phyloP scores from a whole-genome alignment of 2,329 filamentous ascomycete species.

The Graphilbum sp. region DNA sequence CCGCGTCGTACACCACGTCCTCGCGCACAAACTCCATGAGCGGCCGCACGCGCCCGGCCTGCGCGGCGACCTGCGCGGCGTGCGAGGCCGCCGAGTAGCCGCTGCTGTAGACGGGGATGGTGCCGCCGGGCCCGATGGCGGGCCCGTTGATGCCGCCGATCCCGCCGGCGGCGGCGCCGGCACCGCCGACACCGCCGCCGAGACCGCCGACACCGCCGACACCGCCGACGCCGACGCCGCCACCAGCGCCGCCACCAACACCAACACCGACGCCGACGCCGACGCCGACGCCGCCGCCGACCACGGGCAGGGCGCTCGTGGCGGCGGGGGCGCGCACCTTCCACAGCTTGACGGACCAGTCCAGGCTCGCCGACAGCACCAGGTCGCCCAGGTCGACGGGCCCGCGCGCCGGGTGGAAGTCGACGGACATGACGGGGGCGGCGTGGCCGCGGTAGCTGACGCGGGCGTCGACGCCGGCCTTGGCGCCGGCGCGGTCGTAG shows the following conservation, averaged over 20 bases:
- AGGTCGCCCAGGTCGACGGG: conserved; percentile 90
- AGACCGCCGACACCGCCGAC: too few relatives aligned
- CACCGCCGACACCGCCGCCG: too few relatives aligned
- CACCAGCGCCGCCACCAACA: too few relatives aligned
- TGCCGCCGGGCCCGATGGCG: conserved; percentile 9
- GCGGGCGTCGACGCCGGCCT: conserved; percentile 82
- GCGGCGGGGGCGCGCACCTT: conserved; percentile 72
- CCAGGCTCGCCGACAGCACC: conserved; percentile 77
- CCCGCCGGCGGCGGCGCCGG: too few relatives aligned
- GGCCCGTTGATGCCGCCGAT: too few relatives aligned
- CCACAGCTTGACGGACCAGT: conserved; percentile 98
- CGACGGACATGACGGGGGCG: conserved; percentile 87
- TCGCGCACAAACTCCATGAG: conserved; percentile 84
- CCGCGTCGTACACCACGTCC: conserved; percentile 90
- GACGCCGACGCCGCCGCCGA: neutral
- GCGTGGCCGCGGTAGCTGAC: conserved; percentile 82
- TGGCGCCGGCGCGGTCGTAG: conserved; percentile 92
- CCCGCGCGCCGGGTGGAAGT: conserved; percentile 86
- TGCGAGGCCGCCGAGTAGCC: neutral
- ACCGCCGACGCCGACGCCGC: too few relatives aligned
- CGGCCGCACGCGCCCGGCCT: conserved; percentile 45
- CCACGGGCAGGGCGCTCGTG: conserved; percentile 35
- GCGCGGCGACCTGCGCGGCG: conserved; percentile 20
- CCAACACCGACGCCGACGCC: neutral
- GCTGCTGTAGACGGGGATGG: conserved; percentile 15